Percentiles rank a stretch among this genome's conserved stretches.
Evolutionary conservation across 495 filamentous ascomycete species (phyloP).

Genomic region (Cryomyces minteri): DNA sequence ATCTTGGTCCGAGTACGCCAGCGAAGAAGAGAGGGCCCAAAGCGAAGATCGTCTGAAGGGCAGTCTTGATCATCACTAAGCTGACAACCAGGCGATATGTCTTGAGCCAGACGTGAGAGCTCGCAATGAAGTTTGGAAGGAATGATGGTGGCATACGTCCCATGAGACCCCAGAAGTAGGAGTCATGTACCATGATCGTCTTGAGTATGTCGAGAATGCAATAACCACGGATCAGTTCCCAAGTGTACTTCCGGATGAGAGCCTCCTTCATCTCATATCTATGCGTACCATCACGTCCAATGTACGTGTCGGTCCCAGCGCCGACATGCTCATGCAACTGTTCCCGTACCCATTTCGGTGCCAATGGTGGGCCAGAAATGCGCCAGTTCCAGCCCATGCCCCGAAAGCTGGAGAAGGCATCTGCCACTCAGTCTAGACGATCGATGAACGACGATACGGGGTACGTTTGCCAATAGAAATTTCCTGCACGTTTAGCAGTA

Average conservation of each 20-base stretch:
- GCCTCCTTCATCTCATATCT: constrained; percentile 21
- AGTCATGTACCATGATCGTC: constrained; percentile 46
- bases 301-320: constrained; percentile 5
- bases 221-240: constrained; percentile 32
- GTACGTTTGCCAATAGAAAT: constrained; percentile 49
- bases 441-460: constrained; percentile 35
- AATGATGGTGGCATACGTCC: constrained; percentile 27
- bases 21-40: constrained; percentile 38
- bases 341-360: constrained; percentile 30
- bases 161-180: constrained; percentile 45
- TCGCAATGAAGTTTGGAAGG: constrained; percentile 20
- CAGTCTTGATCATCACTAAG: constrained; percentile 29
- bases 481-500: not conserved
- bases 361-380: constrained; percentile 35
- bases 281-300: constrained; percentile 3
- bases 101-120: constrained; percentile 19
- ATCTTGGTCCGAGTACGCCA: constrained; percentile 28
- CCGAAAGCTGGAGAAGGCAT: constrained; percentile 49
- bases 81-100: constrained; percentile 32
- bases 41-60: constrained; percentile 34
- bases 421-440: constrained; percentile 54
- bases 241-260: constrained; percentile 30
- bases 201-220: constrained; percentile 49
- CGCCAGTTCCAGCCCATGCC: constrained; percentile 68
- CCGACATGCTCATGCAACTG: constrained; percentile 18